Conservation (phyloP, 768 basidiomycete genomes). For the Mycena metata region DNA sequence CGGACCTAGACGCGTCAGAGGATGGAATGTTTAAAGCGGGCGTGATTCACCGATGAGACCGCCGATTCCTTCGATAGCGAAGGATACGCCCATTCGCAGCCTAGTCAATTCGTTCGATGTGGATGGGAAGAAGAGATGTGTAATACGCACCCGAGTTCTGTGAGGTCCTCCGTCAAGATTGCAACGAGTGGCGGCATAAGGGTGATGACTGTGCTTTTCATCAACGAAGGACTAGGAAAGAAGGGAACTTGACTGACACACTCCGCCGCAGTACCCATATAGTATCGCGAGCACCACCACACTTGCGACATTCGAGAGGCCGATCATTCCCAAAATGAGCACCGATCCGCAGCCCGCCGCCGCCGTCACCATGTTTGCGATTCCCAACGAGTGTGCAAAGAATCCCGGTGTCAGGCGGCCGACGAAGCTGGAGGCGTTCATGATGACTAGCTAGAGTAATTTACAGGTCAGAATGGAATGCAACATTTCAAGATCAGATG, state of each 20-base stretch:
- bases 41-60: not conserved
- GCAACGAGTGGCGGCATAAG: constrained; percentile 49
- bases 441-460: constrained; percentile 47
- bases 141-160: constrained; percentile 52
- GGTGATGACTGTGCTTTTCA: constrained; percentile 44
- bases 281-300: constrained; percentile 44
- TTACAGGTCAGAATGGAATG: not conserved
- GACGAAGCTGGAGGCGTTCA: constrained; percentile 52
- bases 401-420: constrained; percentile 54
- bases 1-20: constrained; percentile 44
- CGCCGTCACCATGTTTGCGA: constrained; percentile 44
- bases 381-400: constrained; percentile 47
- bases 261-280: constrained; percentile 52
- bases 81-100: constrained; percentile 46
- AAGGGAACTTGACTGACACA: constrained; percentile 43
- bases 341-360: constrained; percentile 41
- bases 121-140: not conserved
- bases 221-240: not conserved
- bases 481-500: not conserved
- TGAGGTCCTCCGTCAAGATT: constrained; percentile 46
- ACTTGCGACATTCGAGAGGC: constrained; percentile 25
- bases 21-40: not conserved
- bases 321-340: constrained; percentile 41
- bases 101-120: constrained; percentile 18
- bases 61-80: constrained; percentile 9